These are phyloP conservation scores for Tritrichomonas musculus DNA, from an alignment of 208 protist species.

Conservation along the genomic window DNA sequence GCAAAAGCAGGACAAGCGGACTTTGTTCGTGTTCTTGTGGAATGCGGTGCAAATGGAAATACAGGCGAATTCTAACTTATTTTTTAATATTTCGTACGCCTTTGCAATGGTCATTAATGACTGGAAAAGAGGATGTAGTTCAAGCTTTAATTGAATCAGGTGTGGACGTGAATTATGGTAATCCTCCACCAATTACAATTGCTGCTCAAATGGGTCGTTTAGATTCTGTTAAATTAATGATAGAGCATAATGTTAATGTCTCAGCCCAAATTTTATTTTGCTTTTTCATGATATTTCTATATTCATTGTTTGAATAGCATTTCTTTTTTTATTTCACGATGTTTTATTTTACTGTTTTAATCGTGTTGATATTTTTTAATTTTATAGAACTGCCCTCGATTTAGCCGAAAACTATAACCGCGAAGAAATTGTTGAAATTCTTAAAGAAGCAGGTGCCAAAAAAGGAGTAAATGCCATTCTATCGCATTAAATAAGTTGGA, in stretches of 20 bases:
- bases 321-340: too few species aligned
- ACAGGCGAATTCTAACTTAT: neutral
- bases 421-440: neutral
- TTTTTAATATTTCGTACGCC: neutral
- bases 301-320: too few species aligned
- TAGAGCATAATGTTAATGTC: neutral
- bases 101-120: neutral
- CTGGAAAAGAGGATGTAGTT: neutral
- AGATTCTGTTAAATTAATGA: conserved; percentile 6
- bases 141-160: neutral
- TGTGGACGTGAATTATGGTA: neutral
- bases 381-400: conserved; percentile 23
- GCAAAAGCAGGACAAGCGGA: neutral
- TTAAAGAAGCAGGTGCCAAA: neutral
- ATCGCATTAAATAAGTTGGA: neutral
- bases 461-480: neutral
- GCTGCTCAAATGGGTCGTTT: neutral
- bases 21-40: neutral
- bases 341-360: neutral
- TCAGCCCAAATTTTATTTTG: neutral
- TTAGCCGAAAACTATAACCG: neutral
- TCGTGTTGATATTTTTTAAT: neutral
- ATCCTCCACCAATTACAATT: conserved; percentile 32
- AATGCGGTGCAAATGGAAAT: neutral
- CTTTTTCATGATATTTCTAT: neutral